Conservation (phyloP, 148 eudicot genomes). For the Pharnaceum exiguum region DNA sequence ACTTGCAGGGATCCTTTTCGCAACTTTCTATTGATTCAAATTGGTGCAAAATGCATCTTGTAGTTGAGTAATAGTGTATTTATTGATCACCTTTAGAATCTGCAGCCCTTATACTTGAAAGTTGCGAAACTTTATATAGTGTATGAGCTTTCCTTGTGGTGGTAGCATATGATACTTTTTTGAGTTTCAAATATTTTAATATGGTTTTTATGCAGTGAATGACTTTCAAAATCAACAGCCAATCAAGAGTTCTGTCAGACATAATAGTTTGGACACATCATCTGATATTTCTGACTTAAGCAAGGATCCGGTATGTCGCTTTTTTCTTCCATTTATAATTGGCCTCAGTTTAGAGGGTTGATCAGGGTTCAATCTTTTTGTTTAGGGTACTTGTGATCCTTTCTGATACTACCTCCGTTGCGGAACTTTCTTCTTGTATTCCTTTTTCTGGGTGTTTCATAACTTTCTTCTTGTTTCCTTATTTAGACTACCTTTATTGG, state of each 20-base stretch:
- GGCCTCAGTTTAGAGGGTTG: background rate
- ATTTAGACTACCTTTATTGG: too few species aligned
- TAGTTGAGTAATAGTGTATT: too few species aligned
- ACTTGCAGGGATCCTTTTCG: too few species aligned
- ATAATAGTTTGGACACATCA: conserved; percentile 19
- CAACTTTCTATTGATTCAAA: too few species aligned
- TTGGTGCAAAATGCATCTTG: too few species aligned
- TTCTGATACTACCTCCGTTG: background rate
- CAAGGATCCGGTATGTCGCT: conserved; percentile 27
- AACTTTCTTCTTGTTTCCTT: background rate
- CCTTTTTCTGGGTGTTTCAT: background rate
- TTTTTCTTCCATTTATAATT: conserved; percentile 2
- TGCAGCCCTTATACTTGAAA: too few species aligned
- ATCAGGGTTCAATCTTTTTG: background rate
- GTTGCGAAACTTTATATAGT: too few species aligned
- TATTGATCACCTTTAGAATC: too few species aligned
- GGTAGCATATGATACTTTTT: background rate
- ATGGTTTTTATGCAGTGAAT: conserved; percentile 21
- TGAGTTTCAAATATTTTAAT: background rate
- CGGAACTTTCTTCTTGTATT: background rate
- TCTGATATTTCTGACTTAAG: conserved; percentile 33
- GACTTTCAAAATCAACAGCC: conserved; percentile 12
- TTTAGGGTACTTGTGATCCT: background rate
- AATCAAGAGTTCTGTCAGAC: conserved; percentile 13
- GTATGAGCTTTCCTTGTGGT: too few species aligned